Conservation (phyloP, 495 filamentous ascomycete genomes). For the Astrocystis sublimbata region DNA sequence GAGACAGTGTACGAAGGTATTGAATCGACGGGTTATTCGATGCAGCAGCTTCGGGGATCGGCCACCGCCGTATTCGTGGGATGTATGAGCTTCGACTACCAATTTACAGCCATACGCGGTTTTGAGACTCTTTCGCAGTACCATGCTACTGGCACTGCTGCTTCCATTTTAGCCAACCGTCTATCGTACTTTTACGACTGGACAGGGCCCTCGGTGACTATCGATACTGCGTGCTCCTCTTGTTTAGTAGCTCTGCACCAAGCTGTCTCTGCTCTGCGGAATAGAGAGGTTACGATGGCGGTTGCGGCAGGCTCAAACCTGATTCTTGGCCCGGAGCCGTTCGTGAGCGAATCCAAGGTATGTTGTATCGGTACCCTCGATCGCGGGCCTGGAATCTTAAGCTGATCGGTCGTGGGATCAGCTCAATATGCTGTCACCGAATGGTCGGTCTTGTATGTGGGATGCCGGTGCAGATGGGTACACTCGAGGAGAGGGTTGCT, state of each 20-base stretch:
- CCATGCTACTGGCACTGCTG: background rate
- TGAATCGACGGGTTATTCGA: background rate
- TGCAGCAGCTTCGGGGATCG: background rate
- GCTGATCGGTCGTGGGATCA: too few relatives aligned
- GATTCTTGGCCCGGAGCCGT: slow-evolving; percentile 40
- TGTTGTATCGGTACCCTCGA: background rate
- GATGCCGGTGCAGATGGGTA: slow-evolving; percentile 63
- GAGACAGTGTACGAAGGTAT: slow-evolving; percentile 53
- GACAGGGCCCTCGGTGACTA: slow-evolving; percentile 32
- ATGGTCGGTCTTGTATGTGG: slow-evolving; percentile 39
- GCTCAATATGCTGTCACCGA: slow-evolving; percentile 29
- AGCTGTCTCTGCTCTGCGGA: slow-evolving; percentile 42
- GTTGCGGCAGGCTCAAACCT: slow-evolving; percentile 42
- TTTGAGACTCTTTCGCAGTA: background rate
- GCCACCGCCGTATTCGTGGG: background rate
- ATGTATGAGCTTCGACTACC: background rate
- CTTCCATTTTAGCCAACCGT: background rate
- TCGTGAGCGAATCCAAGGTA: slow-evolving; percentile 24
- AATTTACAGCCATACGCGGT: background rate
- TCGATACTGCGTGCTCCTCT: slow-evolving; percentile 51
- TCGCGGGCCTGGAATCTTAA: too few relatives aligned
- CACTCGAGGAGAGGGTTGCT: slow-evolving; percentile 38
- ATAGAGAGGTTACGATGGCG: slow-evolving; percentile 39
- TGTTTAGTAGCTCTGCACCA: slow-evolving; percentile 40
- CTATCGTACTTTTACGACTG: slow-evolving; percentile 26